A percentile compares a stretch with the other conserved stretches of the same genome.
These are phyloP conservation scores for Podospora fimiseda DNA, from an alignment of 495 filamentous ascomycete genomes.

Conservation along the genomic window DNA sequence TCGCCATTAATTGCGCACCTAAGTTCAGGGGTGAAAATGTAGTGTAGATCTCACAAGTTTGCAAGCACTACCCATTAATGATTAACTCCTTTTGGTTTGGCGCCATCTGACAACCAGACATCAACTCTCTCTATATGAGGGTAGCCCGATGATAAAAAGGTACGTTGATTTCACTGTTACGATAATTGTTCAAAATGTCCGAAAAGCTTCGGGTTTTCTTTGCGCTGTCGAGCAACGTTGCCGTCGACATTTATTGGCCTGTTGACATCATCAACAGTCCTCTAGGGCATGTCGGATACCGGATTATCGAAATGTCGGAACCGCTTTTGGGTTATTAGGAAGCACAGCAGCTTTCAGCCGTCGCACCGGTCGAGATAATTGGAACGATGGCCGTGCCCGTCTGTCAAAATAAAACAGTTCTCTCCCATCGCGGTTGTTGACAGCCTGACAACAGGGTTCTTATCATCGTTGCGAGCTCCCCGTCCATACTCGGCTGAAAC, in stretches of 20 bases:
- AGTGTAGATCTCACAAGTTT: background rate
- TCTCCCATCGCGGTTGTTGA: background rate
- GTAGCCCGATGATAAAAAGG: no score
- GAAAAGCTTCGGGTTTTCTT: constrained; percentile 1
- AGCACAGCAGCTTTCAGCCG: background rate
- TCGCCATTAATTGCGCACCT: constrained; percentile 7
- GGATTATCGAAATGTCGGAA: background rate
- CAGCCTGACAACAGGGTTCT: background rate
- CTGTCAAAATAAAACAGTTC: background rate
- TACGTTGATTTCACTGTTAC: no score
- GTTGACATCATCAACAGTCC: background rate
- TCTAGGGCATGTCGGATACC: no score
- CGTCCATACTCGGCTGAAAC: background rate
- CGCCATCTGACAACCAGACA: background rate
- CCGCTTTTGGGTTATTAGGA: background rate
- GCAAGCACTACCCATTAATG: background rate
- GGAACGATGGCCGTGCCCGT: background rate
- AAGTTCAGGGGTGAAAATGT: background rate
- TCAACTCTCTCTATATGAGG: no score
- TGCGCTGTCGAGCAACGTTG: background rate
- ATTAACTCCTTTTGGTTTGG: constrained; percentile 1
- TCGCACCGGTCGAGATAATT: background rate
- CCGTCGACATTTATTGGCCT: background rate
- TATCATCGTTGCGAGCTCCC: background rate
- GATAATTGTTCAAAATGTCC: no score